Evolutionary conservation across 495 filamentous ascomycete genomes (phyloP), one percentile per base, ranked within the genome.

Genomic region (Chaetomium fimeti): DNA sequence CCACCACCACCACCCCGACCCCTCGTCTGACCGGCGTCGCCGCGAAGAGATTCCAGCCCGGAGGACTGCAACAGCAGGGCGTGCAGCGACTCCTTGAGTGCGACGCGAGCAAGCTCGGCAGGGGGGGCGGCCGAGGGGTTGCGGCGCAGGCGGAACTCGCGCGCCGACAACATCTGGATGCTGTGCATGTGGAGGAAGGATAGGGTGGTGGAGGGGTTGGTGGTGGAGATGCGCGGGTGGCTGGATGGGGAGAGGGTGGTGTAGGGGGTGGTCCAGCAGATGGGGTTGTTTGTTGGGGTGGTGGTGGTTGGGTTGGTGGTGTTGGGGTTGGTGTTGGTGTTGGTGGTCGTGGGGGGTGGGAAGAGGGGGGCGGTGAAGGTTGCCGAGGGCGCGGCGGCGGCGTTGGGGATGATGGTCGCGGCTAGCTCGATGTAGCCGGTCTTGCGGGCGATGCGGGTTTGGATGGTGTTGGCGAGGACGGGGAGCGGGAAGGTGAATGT

Each of bases 401-500:
- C 40, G 38, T 29, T 20, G n/a, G 38, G 12, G 38, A 58, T 13
- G 29, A 58, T 47, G 24, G 22, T 16, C 13, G 38, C 56, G 24
- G 1, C 9, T 24, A 58, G 38, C 20, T 58, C 25, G 6, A 58
- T 58, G 38, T 45, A 45, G 7, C 12, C 5, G 15, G 38, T 28
- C 3, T 22, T 15, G 15, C 38, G 56, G 1, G 38, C 38, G 56
- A 58, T 47, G 16, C 24, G 40, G 13, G 40, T 24, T 20, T n/a
- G 45, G 24, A 45, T 1, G 22, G 38, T 28, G 15, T 28, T n/a
- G 40, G 29, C 9, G 20, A 38, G 6, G 29, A 45, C 40, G 3
- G 56, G 56, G 56, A 58, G 5, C 12, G 56, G 56, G 15, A 58
- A 58, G 38, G 38, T 58, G 40, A 47, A 15, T 3, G 15, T 28